phyloP scores from a whole-genome alignment of 495 filamentous ascomycete genomes.

The Hypoxylon crocopeplum region DNA sequence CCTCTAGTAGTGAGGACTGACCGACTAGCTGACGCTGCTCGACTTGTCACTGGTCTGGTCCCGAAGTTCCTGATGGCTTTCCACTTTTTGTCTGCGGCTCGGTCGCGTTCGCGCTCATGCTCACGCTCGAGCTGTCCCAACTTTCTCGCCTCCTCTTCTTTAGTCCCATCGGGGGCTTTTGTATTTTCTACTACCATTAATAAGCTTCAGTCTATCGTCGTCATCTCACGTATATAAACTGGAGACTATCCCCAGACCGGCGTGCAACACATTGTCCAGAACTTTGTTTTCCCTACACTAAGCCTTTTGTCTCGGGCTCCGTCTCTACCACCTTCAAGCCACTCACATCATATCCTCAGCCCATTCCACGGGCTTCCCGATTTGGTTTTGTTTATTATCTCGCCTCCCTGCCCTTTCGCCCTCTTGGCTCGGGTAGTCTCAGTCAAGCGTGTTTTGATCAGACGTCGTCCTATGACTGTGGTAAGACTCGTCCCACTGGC shows the following conservation, averaged over 20 bases:
- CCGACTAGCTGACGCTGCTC: slow-evolving; percentile 16
- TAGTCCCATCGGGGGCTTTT: neutral
- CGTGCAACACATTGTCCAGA: slow-evolving; percentile 8
- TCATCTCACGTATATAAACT: slow-evolving; percentile 35
- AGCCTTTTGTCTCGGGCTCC: slow-evolving; percentile 28
- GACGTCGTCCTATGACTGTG: slow-evolving; percentile 8
- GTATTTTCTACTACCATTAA: slow-evolving; percentile 7
- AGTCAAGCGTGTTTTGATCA: slow-evolving; percentile 4
- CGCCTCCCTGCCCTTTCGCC: slow-evolving; percentile 1
- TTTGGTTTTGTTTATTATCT: slow-evolving; percentile 27
- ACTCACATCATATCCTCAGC: slow-evolving; percentile 25
- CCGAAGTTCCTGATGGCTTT: slow-evolving; percentile 29
- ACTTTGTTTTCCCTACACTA: slow-evolving; percentile 14
- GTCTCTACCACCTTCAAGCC: slow-evolving; percentile 22
- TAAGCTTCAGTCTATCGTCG: slow-evolving; percentile 15
- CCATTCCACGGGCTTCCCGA: slow-evolving; percentile 10
- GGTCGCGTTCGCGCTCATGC: slow-evolving; percentile 9
- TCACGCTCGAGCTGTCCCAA: neutral
- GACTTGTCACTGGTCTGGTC: slow-evolving; percentile 17
- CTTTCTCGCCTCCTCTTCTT: slow-evolving; percentile 1
- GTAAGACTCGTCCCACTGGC: no score
- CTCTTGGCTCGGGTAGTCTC: slow-evolving; percentile 8
- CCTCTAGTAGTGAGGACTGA: slow-evolving; percentile 17
- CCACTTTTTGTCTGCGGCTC: slow-evolving; percentile 32
- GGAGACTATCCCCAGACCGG: slow-evolving; percentile 35